Base-by-base conservation (phyloP, 306 rosid genomes). In the Chamaecrista fasciculata region DNA sequence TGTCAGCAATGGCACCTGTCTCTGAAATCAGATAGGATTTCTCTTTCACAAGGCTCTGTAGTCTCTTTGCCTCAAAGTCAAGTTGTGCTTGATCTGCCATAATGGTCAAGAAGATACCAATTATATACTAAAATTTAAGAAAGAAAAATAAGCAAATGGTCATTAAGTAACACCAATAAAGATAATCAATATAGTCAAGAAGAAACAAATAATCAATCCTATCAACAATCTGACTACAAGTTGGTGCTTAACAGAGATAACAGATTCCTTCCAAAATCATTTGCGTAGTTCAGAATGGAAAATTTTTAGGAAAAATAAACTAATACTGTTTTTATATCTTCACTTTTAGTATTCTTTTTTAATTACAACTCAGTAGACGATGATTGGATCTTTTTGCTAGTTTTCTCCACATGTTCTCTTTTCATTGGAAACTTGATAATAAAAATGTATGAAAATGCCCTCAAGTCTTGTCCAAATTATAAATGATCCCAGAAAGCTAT, bases 31-130 rank as follows among this genome's bases (percentile, higher is more conserved):
- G 9, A 79, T 80, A 86, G 28, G 96, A 72, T 70, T 93, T 90
- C 19, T 93, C 97, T 82, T 93, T 90, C 82, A 90, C 89, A 52
- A 33, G 23, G 82, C 96, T 86, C 64, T 90, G 96, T 55, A 88
- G 92, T 66, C 53, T 82, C 87, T 89, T 86, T 0, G 90, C 79
- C 50, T 88, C 97, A 57, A 88, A 94, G 72, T 90, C 91, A 40
- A 88, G 91, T 18, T 71, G 73, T 47, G 82, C 76, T 83, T 90
- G 94, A 80, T 90, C 98, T 92, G 83, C 73, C 70, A 70, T 70
- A 67, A 67, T 18, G 48, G 48, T 47, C 24, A 49, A 48, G 10
- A 60, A 39, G 47, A 69, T 36, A 51, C 29, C 66, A 19, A 69
- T 25, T n/a, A 33, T 18, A 1, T 4, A 47, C 23, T 16, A 47